Evolutionary conservation across 2,329 filamentous ascomycete genomes (phyloP).

Genomic region (Fusarium pininemorale): DNA sequence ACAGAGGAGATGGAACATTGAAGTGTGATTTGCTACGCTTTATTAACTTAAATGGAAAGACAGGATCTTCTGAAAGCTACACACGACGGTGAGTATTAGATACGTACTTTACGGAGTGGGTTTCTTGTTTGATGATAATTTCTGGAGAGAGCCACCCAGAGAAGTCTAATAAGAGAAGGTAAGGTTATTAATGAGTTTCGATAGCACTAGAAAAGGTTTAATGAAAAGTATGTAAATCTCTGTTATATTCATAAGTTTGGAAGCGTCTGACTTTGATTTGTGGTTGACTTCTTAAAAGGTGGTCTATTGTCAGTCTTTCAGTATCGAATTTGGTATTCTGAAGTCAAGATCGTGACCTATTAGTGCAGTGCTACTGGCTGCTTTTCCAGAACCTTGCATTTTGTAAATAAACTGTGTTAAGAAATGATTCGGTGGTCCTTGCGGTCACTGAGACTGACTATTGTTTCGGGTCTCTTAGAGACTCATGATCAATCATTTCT

Average conservation of each 20-base stretch:
- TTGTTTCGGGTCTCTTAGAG: neutral
- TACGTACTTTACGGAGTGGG: no score
- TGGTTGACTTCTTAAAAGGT: neutral
- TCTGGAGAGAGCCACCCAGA: neutral
- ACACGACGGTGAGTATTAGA: neutral
- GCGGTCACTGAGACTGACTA: neutral
- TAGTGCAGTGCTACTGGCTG: neutral
- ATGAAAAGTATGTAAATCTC: neutral
- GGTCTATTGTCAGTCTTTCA: neutral
- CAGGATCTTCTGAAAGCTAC: neutral
- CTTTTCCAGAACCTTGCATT: neutral
- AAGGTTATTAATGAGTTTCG: neutral
- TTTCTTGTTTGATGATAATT: neutral
- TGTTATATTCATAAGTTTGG: no score
- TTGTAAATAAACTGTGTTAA: neutral
- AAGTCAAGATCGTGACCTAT: neutral
- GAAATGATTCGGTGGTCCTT: neutral
- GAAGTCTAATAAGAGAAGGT: neutral
- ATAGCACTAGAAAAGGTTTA: neutral
- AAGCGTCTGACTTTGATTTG: neutral
- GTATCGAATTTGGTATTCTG: neutral
- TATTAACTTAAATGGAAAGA: neutral
- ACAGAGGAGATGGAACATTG: neutral
- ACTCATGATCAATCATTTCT: neutral
- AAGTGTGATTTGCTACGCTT: constrained; percentile 7